Evolutionary conservation across 805 yeast genomes (phyloP), one percentile per base, ranked within the genome.

Genomic region (Metschnikowia colocasiae): DNA sequence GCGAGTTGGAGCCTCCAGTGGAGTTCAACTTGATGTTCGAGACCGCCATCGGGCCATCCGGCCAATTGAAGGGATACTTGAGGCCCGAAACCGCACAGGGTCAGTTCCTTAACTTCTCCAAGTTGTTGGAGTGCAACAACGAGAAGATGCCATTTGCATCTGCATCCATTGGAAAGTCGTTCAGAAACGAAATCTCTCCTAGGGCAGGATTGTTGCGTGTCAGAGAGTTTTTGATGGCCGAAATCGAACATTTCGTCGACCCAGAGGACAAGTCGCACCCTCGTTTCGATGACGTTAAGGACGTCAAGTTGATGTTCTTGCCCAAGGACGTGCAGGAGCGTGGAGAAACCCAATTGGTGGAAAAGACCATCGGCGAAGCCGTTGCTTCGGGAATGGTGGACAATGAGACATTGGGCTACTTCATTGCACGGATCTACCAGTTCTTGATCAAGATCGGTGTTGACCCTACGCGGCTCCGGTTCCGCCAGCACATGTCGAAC

Each of bases 71-170:
- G 76, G 99, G 99, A 57, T 94, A 80, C 73, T 73, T 94, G 64
- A 84, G 99, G 72, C 99, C 99, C 52, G 99, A 94, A 76, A 94
- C 99, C 54, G 99, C 99, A 22, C 99, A 94, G 78, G 99, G 99
- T 63, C 99, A 94, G 75, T 94, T 94, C 69, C 78, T 94, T 65
- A 94, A 94, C 79, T 94, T 94, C 74, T 81, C 82, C 76, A 95
- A 92, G 72, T 78, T 94, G 62, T 80, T 89, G 60, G 99, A 94
- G 63, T 87, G 83, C 78, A 94, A 94, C 81, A 94, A 94, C 74
- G 83, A 85, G 69, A 87, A 83, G 69, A 91, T 95, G 92, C 99
- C 99, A 49, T 94, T 94, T 70, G 99, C 99, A n/a, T 89, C 97
- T 54, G 99, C 99, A 44, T 87, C 97, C 32, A 89, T 94, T 63